A percentile compares a stretch with the other conserved stretches of the same genome.
Conservation (phyloP, 208 protist species). For the Trypanosoma cruzi region DNA sequence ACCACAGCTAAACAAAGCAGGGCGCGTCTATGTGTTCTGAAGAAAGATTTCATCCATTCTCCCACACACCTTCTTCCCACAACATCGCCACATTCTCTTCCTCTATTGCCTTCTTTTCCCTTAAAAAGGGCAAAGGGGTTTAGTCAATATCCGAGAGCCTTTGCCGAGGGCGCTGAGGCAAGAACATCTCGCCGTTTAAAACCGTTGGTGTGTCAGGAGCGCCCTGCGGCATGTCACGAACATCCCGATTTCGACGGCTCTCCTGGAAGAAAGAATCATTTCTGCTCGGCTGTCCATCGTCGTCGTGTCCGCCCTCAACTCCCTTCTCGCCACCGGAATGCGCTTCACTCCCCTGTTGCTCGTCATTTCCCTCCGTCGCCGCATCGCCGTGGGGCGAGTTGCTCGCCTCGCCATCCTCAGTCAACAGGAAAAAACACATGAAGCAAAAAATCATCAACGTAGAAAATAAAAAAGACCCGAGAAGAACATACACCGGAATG, state of each 20-base stretch:
- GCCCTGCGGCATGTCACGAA: too few species aligned
- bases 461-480: constrained; percentile 13
- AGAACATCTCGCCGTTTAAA: neutral
- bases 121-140: neutral
- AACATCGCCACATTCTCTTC: too few species aligned
- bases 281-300: neutral
- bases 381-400: neutral
- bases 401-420: neutral
- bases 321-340: neutral
- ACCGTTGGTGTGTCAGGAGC: neutral
- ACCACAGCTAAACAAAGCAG: too few species aligned
- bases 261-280: too few species aligned
- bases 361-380: neutral
- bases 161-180: neutral
- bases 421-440: neutral
- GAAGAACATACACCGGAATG: constrained; percentile 63
- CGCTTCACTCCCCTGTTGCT: neutral
- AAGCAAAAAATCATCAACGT: neutral
- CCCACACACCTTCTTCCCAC: too few species aligned
- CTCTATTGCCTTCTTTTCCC: too few species aligned
- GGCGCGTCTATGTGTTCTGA: too few species aligned
- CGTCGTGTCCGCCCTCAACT: neutral
- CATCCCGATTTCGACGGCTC: too few species aligned
- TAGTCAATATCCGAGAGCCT: constrained; percentile 20
- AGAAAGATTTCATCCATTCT: too few species aligned